Conservation (phyloP, 148 eudicot genomes). For the Fallopia convolvulus region DNA sequence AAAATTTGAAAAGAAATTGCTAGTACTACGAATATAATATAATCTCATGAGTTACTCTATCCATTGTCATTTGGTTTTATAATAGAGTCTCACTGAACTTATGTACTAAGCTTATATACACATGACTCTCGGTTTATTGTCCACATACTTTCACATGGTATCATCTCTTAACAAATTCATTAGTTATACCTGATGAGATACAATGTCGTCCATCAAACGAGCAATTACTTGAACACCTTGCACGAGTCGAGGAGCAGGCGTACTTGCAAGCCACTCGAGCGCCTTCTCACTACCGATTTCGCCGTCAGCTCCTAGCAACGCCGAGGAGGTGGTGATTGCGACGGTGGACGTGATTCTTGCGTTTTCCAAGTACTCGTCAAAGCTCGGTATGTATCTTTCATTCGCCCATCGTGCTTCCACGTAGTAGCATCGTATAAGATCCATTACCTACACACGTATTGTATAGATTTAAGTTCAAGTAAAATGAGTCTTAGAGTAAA, state of each 20-base stretch:
- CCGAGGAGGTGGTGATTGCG: constrained; percentile 5
- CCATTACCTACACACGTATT: neutral
- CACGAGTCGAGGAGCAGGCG: constrained; percentile 15
- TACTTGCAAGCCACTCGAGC: constrained; percentile 8
- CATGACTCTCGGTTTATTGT: too few relatives aligned
- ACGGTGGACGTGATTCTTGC: neutral
- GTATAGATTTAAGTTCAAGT: too few relatives aligned
- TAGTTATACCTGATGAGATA: constrained; percentile 7
- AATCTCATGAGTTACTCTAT: too few relatives aligned
- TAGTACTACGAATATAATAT: too few relatives aligned
- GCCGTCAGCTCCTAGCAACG: constrained; percentile 18
- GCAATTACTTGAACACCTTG: constrained; percentile 18
- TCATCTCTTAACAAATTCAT: too few relatives aligned
- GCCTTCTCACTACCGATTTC: constrained; percentile 17
- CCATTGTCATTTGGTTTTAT: too few relatives aligned
- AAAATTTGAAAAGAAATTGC: too few relatives aligned
- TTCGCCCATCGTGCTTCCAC: constrained; percentile 22
- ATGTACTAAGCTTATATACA: too few relatives aligned
- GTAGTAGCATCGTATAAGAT: constrained; percentile 19
- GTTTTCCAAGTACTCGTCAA: constrained; percentile 18
- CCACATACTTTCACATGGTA: too few relatives aligned
- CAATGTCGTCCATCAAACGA: constrained; percentile 24
- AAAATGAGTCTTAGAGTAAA: too few relatives aligned
- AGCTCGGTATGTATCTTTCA: constrained; percentile 18
- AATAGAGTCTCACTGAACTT: too few relatives aligned